phyloP scores from a whole-genome alignment of 2,329 filamentous ascomycete genomes.

The Setomelanomma holmii region DNA sequence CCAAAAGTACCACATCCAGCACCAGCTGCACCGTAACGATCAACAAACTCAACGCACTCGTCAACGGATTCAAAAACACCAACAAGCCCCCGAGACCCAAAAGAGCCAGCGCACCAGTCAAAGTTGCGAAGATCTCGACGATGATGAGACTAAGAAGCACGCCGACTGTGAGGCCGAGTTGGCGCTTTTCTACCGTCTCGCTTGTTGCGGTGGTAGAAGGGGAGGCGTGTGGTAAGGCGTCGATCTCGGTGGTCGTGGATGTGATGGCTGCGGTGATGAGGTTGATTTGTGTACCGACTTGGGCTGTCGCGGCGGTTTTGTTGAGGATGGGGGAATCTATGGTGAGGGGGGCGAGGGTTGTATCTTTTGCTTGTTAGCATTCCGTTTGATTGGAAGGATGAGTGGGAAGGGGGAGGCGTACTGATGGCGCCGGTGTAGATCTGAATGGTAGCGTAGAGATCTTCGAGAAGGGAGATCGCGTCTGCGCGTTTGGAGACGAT shows the following conservation, averaged over 20 bases:
- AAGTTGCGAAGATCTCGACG: slow-evolving; percentile 27
- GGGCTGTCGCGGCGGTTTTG: slow-evolving; percentile 22
- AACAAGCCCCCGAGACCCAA: slow-evolving; percentile 21
- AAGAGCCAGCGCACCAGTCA: slow-evolving; percentile 22
- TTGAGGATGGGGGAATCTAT: slow-evolving; percentile 20
- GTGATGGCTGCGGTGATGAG: slow-evolving; percentile 21
- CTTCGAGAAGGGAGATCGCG: slow-evolving; percentile 18
- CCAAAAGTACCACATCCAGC: slow-evolving; percentile 20
- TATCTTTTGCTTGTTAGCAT: slow-evolving; percentile 9
- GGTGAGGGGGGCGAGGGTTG: slow-evolving; percentile 24
- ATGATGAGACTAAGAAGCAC: slow-evolving; percentile 24
- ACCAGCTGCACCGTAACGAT: slow-evolving; percentile 24
- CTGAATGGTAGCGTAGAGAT: slow-evolving; percentile 26
- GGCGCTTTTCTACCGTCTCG: slow-evolving; percentile 14
- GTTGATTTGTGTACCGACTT: slow-evolving; percentile 23
- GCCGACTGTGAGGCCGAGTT: slow-evolving; percentile 12
- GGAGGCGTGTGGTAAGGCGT: slow-evolving; percentile 9
- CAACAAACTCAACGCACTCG: slow-evolving; percentile 16
- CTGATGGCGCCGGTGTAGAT: slow-evolving; percentile 28
- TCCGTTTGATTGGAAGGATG: too few relatives aligned
- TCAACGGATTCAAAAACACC: slow-evolving; percentile 22
- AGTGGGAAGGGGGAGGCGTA: neutral
- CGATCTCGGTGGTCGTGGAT: slow-evolving; percentile 14
- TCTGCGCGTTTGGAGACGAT: slow-evolving; percentile 15
- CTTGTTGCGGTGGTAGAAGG: neutral